Base-by-base conservation (phyloP, 2,329 filamentous ascomycete species). In the Fusarium globosum region DNA sequence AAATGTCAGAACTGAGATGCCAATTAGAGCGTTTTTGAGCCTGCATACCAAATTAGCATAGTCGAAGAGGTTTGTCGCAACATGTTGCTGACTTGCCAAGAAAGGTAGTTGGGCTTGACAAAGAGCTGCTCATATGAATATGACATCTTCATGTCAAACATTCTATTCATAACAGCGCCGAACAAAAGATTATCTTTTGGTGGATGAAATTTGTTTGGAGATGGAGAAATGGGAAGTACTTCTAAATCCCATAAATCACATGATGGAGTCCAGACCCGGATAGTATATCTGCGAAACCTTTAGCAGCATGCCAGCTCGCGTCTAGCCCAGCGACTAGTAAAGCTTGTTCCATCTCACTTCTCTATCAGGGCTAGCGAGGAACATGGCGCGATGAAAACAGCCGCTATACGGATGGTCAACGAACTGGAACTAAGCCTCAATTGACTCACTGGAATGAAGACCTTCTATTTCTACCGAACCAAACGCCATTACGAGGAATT, bases 51-150 rank as follows among this genome's bases (percentile, higher is more conserved):
- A 26, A 4, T 53, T 38, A 53, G 49, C 4, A 6, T 2, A 21
- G 18, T 12, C 7, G 3, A 14, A 15, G 1, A 3, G 23, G 1
- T 4, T n/a, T 21, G 4, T 2, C 13, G 2, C 8, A 2, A 16
- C 2, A 2, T 38, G 18, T 7, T 13, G 51, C 35, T 39, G 2
- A 53, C 51, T 53, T 53, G 20, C 51, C 51, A 53, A 1, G 4
- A 4, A 1, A 28, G 51, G n/a, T 53, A 39, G 7, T 53, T 53
- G 15, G 35, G 23, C 23, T 53, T 53, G 20, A 28, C 51, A 6
- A 53, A 53, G 3, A 53, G 51, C 20, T 38, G 51, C 20, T 53
- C 18, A 11, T 53, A 53, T 2, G 51, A 53, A 10, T 53, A 53
- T 18, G 51, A 39, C 51, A 53, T 53, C 15, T 53, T 39, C 14